Conservation (phyloP, 148 eudicot species). For the Nepenthes gracilis region DNA sequence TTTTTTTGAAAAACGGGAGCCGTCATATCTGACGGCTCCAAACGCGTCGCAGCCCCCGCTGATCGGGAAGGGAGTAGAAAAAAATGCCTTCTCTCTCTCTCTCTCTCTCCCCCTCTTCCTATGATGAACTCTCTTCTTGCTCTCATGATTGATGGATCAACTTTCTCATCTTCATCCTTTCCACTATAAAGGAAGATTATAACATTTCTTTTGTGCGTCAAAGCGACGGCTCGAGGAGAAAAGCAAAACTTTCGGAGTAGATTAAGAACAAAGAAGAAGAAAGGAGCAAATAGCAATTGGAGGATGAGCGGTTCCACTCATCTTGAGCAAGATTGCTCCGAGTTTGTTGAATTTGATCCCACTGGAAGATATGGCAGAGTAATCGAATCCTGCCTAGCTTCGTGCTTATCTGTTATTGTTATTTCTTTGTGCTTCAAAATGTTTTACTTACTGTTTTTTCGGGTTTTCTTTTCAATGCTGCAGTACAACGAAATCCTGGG, state of each 20-base stretch:
- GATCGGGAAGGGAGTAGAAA: background rate
- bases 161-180: slow-evolving; percentile 4
- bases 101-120: background rate
- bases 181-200: background rate
- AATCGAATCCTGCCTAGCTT: background rate
- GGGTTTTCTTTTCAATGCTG: background rate
- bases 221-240: background rate
- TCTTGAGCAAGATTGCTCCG: slow-evolving; percentile 33
- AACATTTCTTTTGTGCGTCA: background rate
- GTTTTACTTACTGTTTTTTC: no score
- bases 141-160: slow-evolving; percentile 3
- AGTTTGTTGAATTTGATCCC: slow-evolving; percentile 68
- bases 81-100: background rate
- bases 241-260: background rate
- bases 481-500: slow-evolving; percentile 15
- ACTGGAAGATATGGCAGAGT: slow-evolving; percentile 73
- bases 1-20: no score
- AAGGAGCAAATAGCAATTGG: no score
- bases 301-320: slow-evolving; percentile 31
- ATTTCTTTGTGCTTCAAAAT: background rate
- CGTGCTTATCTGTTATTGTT: background rate
- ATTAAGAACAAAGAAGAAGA: background rate
- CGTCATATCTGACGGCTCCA: no score
- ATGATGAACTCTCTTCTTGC: background rate
- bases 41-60: no score